Base-by-base conservation (phyloP, 306 rosid species). In the Vachellia collinsii region DNA sequence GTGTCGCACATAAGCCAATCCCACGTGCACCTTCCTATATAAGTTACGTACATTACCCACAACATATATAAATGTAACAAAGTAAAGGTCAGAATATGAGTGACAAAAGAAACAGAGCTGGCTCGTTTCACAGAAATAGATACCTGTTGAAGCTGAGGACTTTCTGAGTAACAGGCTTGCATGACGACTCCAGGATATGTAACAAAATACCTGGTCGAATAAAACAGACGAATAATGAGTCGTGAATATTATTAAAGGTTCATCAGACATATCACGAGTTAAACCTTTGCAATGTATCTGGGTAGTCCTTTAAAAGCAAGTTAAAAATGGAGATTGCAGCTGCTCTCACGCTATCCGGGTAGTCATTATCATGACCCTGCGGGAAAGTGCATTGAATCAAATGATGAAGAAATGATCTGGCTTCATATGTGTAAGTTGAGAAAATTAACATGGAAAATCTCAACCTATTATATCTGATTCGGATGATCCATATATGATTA, bases 11-110 rank as follows among this genome's bases (percentile, higher is more conserved):
- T 7, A 74, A 39, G 39, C 86, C 77, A 48, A 83, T 68, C 50
- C 83, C 83, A 50, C 72, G 76, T 11, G 77, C 46, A 79, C 74
- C 83, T 67, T 58, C 69, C 83, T 83, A 77, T 13, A 79, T 43
- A 10, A 1, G 47, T 43, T 29, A 29, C 34, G 34, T 6, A 51
- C 59, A 51, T 14, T 51, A 74, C 67, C 43, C 58, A 43, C 13
- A 29, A 29, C 34, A 29, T 29, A 67, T 36, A 67, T 34, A 25
- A 53, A 43, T 34, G 16, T 44, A 67, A 25, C 12, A 54, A 8
- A 47, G 0, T 11, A 47, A 44, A 61, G 29, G 19, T 39, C 44
- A 68, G 51, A 12, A 47, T 48, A 14, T 14, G 4, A 66, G 48
- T 59, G 16, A 38, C 16, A 36, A 54, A 20, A 78, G 12, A 67